phyloP scores from a whole-genome alignment of 345 rosid genomes.

The Brassica carinata region DNA sequence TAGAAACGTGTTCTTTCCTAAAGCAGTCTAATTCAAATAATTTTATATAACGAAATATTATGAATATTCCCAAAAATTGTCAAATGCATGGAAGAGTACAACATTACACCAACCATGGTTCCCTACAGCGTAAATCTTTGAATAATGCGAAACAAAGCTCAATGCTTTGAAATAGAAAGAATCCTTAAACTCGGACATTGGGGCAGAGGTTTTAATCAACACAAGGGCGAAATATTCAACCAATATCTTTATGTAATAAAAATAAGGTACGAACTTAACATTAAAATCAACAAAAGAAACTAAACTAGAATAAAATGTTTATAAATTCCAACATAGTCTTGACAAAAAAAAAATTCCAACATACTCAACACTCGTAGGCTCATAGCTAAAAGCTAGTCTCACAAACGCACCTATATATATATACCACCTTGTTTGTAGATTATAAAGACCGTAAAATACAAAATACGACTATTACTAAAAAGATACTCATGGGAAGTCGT shows the following conservation, averaged over 20 bases:
- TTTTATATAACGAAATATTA: background rate
- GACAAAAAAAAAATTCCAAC: no score
- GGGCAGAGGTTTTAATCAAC: background rate
- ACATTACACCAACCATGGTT: slow-evolving; percentile 33
- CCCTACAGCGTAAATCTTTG: slow-evolving; percentile 31
- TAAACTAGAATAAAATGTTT: background rate
- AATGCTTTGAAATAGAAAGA: background rate
- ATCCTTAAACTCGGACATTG: background rate
- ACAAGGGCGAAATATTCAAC: background rate
- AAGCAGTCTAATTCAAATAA: background rate
- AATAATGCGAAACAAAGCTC: background rate
- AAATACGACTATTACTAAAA: no score
- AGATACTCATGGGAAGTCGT: no score
- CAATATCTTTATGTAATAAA: background rate
- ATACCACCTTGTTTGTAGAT: background rate
- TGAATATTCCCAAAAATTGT: slow-evolving; percentile 17
- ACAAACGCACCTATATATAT: no score
- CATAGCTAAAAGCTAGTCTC: background rate
- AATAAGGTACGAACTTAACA: background rate
- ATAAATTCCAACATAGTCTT: background rate
- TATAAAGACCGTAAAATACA: no score
- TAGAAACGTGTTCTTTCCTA: slow-evolving; percentile 27
- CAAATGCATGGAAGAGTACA: slow-evolving; percentile 20
- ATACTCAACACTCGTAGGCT: background rate
- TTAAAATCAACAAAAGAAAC: background rate